Conservation (phyloP, 441 rosid species). For the Francoa sonchifolia region DNA sequence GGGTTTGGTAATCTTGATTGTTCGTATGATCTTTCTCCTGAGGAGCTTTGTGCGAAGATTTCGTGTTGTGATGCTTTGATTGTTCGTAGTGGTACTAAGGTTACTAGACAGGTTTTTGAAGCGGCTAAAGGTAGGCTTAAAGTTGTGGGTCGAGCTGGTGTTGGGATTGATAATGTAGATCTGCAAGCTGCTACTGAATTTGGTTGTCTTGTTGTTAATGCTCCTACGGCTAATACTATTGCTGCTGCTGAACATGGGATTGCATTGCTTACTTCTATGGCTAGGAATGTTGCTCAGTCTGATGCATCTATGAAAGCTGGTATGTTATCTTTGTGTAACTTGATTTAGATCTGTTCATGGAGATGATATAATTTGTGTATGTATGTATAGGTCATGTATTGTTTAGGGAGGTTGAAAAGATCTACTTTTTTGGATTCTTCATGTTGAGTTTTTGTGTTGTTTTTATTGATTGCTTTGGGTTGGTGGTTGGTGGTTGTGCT, state of each 20-base stretch:
- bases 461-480: background rate
- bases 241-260: slow-evolving; percentile 98
- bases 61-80: slow-evolving; percentile 76
- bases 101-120: slow-evolving; percentile 74
- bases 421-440: background rate
- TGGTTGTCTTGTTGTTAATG: slow-evolving; percentile 94
- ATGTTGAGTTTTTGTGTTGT: background rate
- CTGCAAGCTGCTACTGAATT: slow-evolving; percentile 89
- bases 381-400: background rate
- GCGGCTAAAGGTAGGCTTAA: slow-evolving; percentile 66
- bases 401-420: background rate
- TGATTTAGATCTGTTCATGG: background rate
- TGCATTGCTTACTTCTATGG: slow-evolving; percentile 86
- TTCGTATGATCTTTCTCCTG: slow-evolving; percentile 58
- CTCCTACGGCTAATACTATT: slow-evolving; percentile 91
- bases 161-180: slow-evolving; percentile 96
- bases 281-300: slow-evolving; percentile 85
- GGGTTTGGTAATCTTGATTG: slow-evolving; percentile 68
- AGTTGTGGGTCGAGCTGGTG: slow-evolving; percentile 98
- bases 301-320: slow-evolving; percentile 85
- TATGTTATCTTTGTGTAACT: slow-evolving; percentile 17
- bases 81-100: slow-evolving; percentile 89
- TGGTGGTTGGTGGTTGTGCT: background rate
- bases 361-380: background rate
- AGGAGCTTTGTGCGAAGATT: slow-evolving; percentile 81